Evolutionary conservation across 176 grass and related monocot species (phyloP).

Genomic region (Juncus inflexus): DNA sequence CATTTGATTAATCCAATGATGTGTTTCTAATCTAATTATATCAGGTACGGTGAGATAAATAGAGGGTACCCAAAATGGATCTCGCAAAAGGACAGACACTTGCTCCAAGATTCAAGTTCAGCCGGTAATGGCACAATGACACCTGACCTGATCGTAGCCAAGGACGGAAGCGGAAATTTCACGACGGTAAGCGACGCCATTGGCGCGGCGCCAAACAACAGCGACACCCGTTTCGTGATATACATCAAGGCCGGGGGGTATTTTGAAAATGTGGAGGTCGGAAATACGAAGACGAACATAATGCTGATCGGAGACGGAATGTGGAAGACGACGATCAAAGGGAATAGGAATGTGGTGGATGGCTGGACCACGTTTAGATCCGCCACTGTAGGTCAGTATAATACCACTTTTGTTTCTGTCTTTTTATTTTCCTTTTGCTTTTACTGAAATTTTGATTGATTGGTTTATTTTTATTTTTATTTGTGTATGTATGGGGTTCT

Average conservation of each 20-base stretch:
- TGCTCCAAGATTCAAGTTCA: slow-evolving; percentile 26
- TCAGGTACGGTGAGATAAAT: slow-evolving; percentile 45
- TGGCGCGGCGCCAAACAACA: slow-evolving; percentile 85
- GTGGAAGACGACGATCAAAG: slow-evolving; percentile 81
- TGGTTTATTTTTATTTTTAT: no score
- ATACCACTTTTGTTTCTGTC: neutral
- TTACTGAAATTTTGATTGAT: no score
- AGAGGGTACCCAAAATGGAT: slow-evolving; percentile 72
- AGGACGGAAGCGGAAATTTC: slow-evolving; percentile 90
- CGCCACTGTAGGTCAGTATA: slow-evolving; percentile 58
- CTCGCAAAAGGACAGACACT: slow-evolving; percentile 35
- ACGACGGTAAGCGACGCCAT: slow-evolving; percentile 63
- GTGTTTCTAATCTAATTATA: slow-evolving; percentile 12
- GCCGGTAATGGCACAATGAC: neutral
- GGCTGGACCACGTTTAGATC: slow-evolving; percentile 93
- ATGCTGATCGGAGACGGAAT: slow-evolving; percentile 88
- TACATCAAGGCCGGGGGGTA: slow-evolving; percentile 68
- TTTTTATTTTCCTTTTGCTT: neutral
- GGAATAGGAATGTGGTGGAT: slow-evolving; percentile 67
- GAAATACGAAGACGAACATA: slow-evolving; percentile 60
- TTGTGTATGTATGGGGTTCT: no score
- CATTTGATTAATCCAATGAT: slow-evolving; percentile 2
- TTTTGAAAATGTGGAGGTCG: slow-evolving; percentile 88
- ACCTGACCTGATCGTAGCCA: slow-evolving; percentile 62
- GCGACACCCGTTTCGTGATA: slow-evolving; percentile 62